phyloP scores from a whole-genome alignment of 345 rosid species.

The Salix dunnii region DNA sequence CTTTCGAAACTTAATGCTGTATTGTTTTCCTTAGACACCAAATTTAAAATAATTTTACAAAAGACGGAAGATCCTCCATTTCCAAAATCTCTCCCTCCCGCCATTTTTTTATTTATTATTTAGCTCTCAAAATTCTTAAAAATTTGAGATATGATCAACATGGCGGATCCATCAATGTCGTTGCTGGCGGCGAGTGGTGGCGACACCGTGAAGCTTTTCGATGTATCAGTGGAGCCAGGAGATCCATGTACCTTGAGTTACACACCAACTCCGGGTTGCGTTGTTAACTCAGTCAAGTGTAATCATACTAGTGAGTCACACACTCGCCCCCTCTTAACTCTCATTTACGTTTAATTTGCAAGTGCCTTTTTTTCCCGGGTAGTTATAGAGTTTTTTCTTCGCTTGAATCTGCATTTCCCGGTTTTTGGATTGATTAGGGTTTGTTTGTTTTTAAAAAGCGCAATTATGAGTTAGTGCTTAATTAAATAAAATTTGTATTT shows the following conservation, averaged over 20 bases:
- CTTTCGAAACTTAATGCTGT: background rate
- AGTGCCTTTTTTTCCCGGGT: background rate
- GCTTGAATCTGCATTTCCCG: background rate
- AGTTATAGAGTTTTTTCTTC: background rate
- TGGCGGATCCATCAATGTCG: slow-evolving; percentile 63
- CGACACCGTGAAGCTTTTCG: slow-evolving; percentile 85
- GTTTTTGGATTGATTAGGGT: slow-evolving; percentile 8
- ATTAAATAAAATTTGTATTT: background rate
- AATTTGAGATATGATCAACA: slow-evolving; percentile 33
- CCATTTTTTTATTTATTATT: background rate
- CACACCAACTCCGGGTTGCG: slow-evolving; percentile 65
- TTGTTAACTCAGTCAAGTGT: slow-evolving; percentile 90
- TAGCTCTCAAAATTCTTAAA: background rate
- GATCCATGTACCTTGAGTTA: slow-evolving; percentile 81
- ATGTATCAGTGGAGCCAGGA: slow-evolving; percentile 60
- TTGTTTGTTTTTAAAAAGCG: background rate
- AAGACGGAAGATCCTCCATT: background rate
- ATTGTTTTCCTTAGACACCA: background rate
- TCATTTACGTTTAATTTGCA: background rate
- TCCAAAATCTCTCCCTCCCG: background rate
- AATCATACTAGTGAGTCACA: slow-evolving; percentile 74
- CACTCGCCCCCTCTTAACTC: background rate
- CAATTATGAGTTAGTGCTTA: background rate
- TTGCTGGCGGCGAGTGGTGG: slow-evolving; percentile 79
- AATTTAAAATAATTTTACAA: background rate